A percentile compares a stretch with the other conserved stretches of the same genome.
phyloP scores from a whole-genome alignment of 1,284 basidiomycete species.

The Phenoliferia sp. region DNA sequence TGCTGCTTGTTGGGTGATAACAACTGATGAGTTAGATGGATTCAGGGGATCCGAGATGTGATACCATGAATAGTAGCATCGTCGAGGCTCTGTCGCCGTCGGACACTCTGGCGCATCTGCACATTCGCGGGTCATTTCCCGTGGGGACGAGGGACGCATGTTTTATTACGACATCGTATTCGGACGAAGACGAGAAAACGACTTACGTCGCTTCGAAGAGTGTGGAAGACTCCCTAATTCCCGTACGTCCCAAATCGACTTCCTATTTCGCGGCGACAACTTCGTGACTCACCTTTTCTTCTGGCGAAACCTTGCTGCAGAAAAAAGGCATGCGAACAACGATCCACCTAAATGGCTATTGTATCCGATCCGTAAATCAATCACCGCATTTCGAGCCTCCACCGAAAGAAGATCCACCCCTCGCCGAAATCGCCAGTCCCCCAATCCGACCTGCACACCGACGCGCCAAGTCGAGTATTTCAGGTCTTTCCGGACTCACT shows the following conservation, averaged over 20 bases:
- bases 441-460: constrained; percentile 14
- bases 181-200: not conserved
- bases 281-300: not conserved
- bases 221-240: constrained; percentile 23
- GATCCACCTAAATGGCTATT: constrained; percentile 22
- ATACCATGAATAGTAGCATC: constrained; percentile 2
- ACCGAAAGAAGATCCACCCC: not conserved
- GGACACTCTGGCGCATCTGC: constrained; percentile 14
- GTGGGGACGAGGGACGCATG: constrained; percentile 16
- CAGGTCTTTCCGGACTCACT: not conserved
- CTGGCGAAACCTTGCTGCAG: not conserved
- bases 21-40: constrained; percentile 1
- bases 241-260: constrained; percentile 1
- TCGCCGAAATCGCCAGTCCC: not conserved
- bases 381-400: constrained; percentile 25
- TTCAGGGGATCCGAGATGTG: constrained; percentile 22
- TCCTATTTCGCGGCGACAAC: not conserved
- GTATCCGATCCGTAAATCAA: constrained; percentile 12
- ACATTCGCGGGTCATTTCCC: constrained; percentile 9
- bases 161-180: constrained; percentile 7
- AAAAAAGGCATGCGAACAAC: constrained; percentile 2
- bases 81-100: constrained; percentile 10
- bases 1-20: not conserved
- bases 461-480: constrained; percentile 15
- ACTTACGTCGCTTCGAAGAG: constrained; percentile 11